These are phyloP conservation scores for Corniculantispora saksenae DNA, from an alignment of 2,329 filamentous ascomycete species.

Conservation along the genomic window DNA sequence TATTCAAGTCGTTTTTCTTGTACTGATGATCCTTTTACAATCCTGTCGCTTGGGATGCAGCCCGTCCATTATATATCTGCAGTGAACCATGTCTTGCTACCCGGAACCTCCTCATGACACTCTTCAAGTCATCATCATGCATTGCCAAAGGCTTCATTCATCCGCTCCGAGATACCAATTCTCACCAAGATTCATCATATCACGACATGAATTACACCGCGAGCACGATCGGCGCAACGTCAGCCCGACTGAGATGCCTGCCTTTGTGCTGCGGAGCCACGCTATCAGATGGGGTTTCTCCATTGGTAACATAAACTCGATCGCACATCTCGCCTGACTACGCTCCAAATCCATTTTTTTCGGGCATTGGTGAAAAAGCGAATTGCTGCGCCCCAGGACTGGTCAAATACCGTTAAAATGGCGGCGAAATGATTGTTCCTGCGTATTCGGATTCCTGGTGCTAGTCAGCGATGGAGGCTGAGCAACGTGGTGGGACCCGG, in stretches of 20 bases:
- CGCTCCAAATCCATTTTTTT: no score
- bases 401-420: no score
- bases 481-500: no score
- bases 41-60: background rate
- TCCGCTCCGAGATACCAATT: background rate
- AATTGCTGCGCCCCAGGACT: no score
- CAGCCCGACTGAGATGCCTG: background rate
- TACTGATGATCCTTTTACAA: background rate
- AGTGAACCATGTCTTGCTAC: background rate
- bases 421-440: no score
- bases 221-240: background rate
- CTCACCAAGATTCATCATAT: background rate
- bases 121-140: background rate
- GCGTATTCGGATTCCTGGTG: no score
- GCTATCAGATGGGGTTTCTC: background rate
- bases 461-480: no score
- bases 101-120: background rate
- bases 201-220: background rate
- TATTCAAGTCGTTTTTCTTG: no score
- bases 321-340: no score
- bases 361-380: no score
- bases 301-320: no score
- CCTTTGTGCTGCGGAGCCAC: background rate
- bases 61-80: background rate
- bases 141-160: background rate